Conservation (phyloP, 805 yeast species). For the Dipodascopsis tothii region DNA sequence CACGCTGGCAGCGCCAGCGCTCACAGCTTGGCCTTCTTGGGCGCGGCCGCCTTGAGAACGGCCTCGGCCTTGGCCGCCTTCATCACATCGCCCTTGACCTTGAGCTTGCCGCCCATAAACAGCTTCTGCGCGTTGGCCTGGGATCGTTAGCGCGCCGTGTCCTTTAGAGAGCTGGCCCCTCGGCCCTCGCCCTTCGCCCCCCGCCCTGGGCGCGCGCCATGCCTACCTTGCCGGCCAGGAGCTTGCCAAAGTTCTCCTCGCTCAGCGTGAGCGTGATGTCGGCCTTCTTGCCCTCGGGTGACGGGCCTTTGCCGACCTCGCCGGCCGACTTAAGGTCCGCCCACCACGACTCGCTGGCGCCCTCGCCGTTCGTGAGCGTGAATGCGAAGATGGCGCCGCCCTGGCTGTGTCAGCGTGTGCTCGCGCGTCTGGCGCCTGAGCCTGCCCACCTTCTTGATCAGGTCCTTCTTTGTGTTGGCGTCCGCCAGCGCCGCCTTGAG, state of each 20-base stretch:
- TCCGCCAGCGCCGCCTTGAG: constrained; percentile 31
- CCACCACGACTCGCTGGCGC: constrained; percentile 54
- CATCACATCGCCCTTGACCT: constrained; percentile 85
- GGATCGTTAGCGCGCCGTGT: no score
- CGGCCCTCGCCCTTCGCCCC: not conserved
- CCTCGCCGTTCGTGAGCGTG: constrained; percentile 56
- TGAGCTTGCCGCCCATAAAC: constrained; percentile 76
- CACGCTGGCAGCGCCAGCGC: no score
- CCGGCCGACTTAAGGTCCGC: constrained; percentile 63
- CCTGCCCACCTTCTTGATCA: constrained; percentile 28
- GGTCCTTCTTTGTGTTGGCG: constrained; percentile 29
- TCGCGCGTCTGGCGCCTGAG: not conserved
- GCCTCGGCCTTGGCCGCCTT: constrained; percentile 53
- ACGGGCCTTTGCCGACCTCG: constrained; percentile 38
- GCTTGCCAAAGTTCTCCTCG: constrained; percentile 63
- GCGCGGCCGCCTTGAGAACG: constrained; percentile 23
- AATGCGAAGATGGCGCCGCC: constrained; percentile 60
- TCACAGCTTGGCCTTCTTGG: constrained; percentile 23
- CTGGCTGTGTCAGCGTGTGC: constrained; percentile 14
- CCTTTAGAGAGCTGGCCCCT: not conserved
- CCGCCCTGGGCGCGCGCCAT: not conserved
- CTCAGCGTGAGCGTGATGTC: constrained; percentile 60
- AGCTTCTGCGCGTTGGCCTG: constrained; percentile 70
- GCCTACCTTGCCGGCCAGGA: constrained; percentile 56
- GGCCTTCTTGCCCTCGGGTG: constrained; percentile 37